phyloP scores from a whole-genome alignment of 2,329 filamentous ascomycete species.

The Paracamarosporium sp. region DNA sequence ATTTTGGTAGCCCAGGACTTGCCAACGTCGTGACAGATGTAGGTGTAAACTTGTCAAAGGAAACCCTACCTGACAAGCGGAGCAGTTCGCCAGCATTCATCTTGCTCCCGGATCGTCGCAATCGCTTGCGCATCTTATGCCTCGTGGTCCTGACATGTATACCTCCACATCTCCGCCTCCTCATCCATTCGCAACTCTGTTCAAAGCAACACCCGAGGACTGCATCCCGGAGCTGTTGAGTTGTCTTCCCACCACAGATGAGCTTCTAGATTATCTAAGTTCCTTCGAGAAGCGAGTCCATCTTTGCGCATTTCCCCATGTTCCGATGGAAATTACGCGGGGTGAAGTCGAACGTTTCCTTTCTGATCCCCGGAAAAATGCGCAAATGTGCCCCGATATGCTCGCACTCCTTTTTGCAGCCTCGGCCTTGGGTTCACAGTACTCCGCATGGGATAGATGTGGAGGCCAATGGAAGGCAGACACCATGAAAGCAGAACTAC shows the following conservation, averaged over 20 bases:
- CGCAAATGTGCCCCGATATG: slow-evolving; percentile 54
- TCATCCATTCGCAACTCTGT: slow-evolving; percentile 55
- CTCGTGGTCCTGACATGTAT: slow-evolving; percentile 53
- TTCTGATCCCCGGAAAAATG: slow-evolving; percentile 49
- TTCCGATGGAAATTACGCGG: slow-evolving; percentile 52
- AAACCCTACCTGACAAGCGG: slow-evolving; percentile 20
- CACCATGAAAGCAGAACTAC: slow-evolving; percentile 42
- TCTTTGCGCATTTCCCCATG: slow-evolving; percentile 54
- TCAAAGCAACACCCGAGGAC: slow-evolving; percentile 42
- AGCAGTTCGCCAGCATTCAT: slow-evolving; percentile 53
- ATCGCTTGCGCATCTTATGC: slow-evolving; percentile 53
- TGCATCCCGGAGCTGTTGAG: slow-evolving; percentile 44
- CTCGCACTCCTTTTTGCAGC: slow-evolving; percentile 57
- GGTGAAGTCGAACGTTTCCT: slow-evolving; percentile 56
- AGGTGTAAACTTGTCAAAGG: slow-evolving; percentile 14
- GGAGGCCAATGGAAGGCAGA: slow-evolving; percentile 49
- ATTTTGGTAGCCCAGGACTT: slow-evolving; percentile 58
- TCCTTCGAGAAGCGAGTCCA: slow-evolving; percentile 52
- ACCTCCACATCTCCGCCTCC: slow-evolving; percentile 40
- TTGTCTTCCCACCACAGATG: slow-evolving; percentile 48
- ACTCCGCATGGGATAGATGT: slow-evolving; percentile 52
- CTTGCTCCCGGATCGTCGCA: slow-evolving; percentile 38
- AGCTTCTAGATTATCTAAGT: slow-evolving; percentile 49
- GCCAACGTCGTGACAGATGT: slow-evolving; percentile 57
- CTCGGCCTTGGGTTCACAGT: slow-evolving; percentile 55